phyloP scores from a whole-genome alignment of 2,329 filamentous ascomycete genomes.

The Hypoxylon sp. region DNA sequence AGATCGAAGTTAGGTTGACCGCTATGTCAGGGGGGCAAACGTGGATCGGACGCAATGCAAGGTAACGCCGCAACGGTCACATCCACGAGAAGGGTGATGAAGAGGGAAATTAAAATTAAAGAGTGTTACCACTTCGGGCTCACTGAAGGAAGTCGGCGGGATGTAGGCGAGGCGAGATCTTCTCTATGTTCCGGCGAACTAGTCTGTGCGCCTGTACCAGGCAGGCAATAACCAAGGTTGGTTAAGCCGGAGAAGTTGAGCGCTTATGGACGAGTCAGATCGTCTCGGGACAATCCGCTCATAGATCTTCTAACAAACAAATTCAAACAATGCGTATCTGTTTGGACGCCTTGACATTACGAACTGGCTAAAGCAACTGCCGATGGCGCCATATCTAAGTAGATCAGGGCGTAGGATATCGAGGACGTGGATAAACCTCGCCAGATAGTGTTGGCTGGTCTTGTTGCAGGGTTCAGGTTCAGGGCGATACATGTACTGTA shows the following conservation, averaged over 20 bases:
- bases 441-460: constrained; percentile 9
- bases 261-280: constrained; percentile 9
- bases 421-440: constrained; percentile 16
- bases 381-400: constrained; percentile 19
- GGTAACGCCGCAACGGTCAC: constrained; percentile 41
- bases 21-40: constrained; percentile 21
- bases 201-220: constrained; percentile 43
- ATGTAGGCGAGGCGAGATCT: constrained; percentile 41
- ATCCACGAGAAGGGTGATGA: constrained; percentile 18
- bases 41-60: constrained; percentile 32
- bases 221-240: constrained; percentile 15
- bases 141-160: constrained; percentile 21
- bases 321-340: not conserved
- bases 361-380: constrained; percentile 22
- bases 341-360: not conserved
- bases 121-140: constrained; percentile 20
- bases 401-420: constrained; percentile 14
- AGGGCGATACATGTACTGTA: constrained; percentile 27
- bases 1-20: constrained; percentile 19
- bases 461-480: constrained; percentile 22
- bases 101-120: constrained; percentile 32
- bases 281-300: constrained; percentile 29
- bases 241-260: constrained; percentile 24
- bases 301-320: constrained; percentile 13
- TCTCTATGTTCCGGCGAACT: constrained; percentile 36